A percentile compares a stretch with the other conserved stretches of the same genome.
These are phyloP conservation scores for Salix arbutifolia DNA, from an alignment of 345 rosid genomes.

Conservation along the genomic window DNA sequence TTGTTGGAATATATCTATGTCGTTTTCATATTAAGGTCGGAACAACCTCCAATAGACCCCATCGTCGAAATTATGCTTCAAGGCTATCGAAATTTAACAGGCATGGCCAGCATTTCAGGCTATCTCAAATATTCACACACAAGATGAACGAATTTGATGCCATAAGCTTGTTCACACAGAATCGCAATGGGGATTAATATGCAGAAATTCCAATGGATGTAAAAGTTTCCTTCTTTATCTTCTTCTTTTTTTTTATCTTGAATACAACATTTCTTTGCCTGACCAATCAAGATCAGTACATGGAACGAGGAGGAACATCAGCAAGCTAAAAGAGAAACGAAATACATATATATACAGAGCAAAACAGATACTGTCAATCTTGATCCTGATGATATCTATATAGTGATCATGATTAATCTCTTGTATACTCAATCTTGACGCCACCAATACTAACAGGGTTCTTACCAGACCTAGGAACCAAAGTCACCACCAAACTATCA, in stretches of 20 bases:
- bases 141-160: too few species aligned
- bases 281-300: too few species aligned
- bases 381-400: background rate
- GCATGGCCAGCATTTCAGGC: background rate
- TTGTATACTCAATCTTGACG: conserved; percentile 35
- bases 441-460: conserved; percentile 31
- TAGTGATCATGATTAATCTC: conserved; percentile 16
- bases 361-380: background rate
- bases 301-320: too few species aligned
- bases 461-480: conserved; percentile 42
- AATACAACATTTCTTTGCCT: background rate
- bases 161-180: background rate
- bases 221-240: too few species aligned
- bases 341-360: too few species aligned
- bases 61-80: too few species aligned
- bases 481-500: conserved; percentile 42
- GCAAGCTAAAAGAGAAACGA: background rate
- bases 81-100: background rate
- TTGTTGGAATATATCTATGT: background rate
- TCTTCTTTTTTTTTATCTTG: background rate
- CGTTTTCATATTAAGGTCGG: background rate
- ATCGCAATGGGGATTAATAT: background rate
- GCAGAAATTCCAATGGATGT: background rate
- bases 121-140: background rate
- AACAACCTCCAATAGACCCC: background rate